Percentiles rank a stretch among this genome's conserved stretches.
Evolutionary conservation across 2,329 filamentous ascomycete species (phyloP).

Genomic region (Fusarium transvaalense): DNA sequence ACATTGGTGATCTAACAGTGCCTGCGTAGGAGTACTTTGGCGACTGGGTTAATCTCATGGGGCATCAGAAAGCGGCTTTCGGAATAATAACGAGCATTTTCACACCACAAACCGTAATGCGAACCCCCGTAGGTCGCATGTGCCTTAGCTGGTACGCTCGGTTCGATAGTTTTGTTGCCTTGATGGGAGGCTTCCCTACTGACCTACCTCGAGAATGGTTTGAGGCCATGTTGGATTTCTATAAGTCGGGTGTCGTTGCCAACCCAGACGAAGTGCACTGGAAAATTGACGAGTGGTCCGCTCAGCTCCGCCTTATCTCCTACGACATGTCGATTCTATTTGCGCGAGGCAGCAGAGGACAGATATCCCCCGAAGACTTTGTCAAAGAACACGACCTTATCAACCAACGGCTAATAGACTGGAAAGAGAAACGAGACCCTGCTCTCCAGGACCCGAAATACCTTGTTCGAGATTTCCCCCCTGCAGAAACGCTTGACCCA

Average conservation of each 20-base stretch:
- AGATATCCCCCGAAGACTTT: constrained; percentile 75
- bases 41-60: constrained; percentile 93
- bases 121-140: constrained; percentile 77
- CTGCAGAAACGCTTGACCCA: constrained; percentile 62
- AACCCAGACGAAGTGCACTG: constrained; percentile 73
- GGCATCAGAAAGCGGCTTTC: constrained; percentile 90
- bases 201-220: constrained; percentile 85
- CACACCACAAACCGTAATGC: constrained; percentile 79
- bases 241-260: constrained; percentile 67
- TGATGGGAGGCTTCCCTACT: constrained; percentile 83
- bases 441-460: constrained; percentile 71
- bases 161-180: constrained; percentile 86
- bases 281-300: constrained; percentile 75
- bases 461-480: constrained; percentile 73
- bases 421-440: constrained; percentile 70
- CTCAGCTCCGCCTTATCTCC: constrained; percentile 77
- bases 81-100: constrained; percentile 83
- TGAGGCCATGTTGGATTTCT: constrained; percentile 71
- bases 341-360: constrained; percentile 72
- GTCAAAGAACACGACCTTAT: constrained; percentile 69
- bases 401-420: constrained; percentile 59
- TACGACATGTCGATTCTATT: constrained; percentile 86
- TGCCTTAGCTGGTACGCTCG: constrained; percentile 90
- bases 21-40: constrained; percentile 84
- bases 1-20: constrained; percentile 21